These are phyloP conservation scores for Pelargonium fulgidum DNA, from an alignment of 441 rosid species.

Conservation along the genomic window DNA sequence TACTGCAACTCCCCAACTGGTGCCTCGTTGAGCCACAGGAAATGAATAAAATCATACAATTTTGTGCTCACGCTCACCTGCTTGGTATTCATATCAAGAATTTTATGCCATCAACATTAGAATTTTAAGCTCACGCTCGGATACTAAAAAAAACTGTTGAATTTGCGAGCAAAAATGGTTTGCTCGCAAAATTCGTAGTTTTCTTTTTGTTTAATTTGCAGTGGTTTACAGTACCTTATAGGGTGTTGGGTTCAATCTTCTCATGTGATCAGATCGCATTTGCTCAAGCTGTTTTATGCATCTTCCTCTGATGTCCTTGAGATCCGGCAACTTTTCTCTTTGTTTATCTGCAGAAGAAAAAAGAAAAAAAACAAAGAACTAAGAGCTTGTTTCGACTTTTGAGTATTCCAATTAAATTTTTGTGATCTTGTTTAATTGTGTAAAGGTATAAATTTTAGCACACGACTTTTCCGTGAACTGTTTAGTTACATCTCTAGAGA, in stretches of 20 bases:
- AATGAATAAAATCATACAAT: slow-evolving; percentile 90
- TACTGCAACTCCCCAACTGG: slow-evolving; percentile 90
- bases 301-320: slow-evolving; percentile 55
- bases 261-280: slow-evolving; percentile 97
- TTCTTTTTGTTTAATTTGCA: not conserved
- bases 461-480: too few relatives aligned
- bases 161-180: not conserved
- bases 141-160: too few relatives aligned
- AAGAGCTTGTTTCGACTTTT: not conserved
- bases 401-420: not conserved
- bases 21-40: slow-evolving; percentile 97
- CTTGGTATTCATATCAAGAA: too few relatives aligned
- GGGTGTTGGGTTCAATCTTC: slow-evolving; percentile 93
- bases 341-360: slow-evolving; percentile 35
- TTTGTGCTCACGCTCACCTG: slow-evolving; percentile 95
- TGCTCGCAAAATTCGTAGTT: too few relatives aligned
- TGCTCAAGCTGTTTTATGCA: slow-evolving; percentile 75
- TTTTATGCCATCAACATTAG: too few relatives aligned
- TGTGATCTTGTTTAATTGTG: too few relatives aligned
- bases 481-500: too few relatives aligned
- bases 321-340: slow-evolving; percentile 60
- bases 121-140: too few relatives aligned
- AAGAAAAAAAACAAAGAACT: not conserved
- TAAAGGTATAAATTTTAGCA: too few relatives aligned
- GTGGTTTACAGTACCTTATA: slow-evolving; percentile 51